phyloP scores from a whole-genome alignment of 768 basidiomycete species.

The Phaffia tasmanica region DNA sequence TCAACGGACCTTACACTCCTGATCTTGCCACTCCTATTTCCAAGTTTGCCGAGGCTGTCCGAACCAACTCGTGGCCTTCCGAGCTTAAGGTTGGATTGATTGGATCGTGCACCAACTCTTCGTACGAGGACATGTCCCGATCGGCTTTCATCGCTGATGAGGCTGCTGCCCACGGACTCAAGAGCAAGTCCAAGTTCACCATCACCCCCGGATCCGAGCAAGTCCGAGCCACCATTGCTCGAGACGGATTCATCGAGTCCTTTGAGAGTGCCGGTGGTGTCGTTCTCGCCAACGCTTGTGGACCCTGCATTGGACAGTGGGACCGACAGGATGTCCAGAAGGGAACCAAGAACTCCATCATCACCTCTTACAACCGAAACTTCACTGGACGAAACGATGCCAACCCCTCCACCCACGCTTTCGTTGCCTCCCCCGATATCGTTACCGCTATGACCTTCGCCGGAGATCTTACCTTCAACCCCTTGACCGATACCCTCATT shows the following conservation, averaged over 20 bases:
- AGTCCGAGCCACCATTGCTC: conserved; percentile 91
- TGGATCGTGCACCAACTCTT: conserved; percentile 99
- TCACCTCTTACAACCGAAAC: conserved; percentile 99
- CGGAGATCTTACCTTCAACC: conserved; percentile 92
- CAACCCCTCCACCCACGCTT: conserved; percentile 86
- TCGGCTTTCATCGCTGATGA: conserved; percentile 87
- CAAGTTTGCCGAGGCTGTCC: conserved; percentile 80
- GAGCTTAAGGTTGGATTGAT: conserved; percentile 96
- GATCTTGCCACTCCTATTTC: conserved; percentile 97
- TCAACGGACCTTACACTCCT: conserved; percentile 99
- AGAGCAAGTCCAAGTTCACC: conserved; percentile 86
- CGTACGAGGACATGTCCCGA: conserved; percentile 99
- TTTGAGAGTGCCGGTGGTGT: conserved; percentile 83
- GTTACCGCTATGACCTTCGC: conserved; percentile 96
- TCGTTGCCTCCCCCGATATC: conserved; percentile 44
- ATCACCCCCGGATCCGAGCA: conserved; percentile 98
- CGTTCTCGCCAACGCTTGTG: conserved; percentile 96
- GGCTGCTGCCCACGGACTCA: conserved; percentile 74
- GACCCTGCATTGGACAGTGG: conserved; percentile 99
- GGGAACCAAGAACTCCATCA: conserved; percentile 94
- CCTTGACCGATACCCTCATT: conserved; percentile 73
- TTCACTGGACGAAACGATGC: conserved; percentile 99
- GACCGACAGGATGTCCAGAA: conserved; percentile 93
- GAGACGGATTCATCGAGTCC: conserved; percentile 81
- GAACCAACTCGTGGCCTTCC: conserved; percentile 91